phyloP scores from a whole-genome alignment of 345 rosid genomes.

The Combretum micranthum region DNA sequence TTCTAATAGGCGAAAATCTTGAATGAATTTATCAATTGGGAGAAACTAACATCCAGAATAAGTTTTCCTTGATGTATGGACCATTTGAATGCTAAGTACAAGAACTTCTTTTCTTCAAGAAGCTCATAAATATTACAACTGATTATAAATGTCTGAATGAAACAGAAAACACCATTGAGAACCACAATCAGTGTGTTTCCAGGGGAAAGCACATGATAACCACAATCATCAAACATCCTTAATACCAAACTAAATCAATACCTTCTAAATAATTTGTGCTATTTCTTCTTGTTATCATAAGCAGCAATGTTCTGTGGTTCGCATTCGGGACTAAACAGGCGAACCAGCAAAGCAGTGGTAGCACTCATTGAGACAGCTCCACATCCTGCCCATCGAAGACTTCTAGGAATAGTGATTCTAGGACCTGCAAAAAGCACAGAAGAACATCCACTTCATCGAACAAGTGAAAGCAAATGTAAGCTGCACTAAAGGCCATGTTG shows the following conservation, averaged over 20 bases:
- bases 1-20: no score
- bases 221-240: not conserved
- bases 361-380: constrained; percentile 73
- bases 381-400: constrained; percentile 84
- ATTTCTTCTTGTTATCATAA: constrained; percentile 36
- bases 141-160: no score
- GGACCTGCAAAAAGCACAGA: constrained; percentile 36
- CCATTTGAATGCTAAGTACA: no score
- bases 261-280: not conserved
- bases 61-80: no score
- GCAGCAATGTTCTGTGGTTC: constrained; percentile 94
- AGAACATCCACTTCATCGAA: not conserved
- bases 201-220: not conserved
- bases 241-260: not conserved
- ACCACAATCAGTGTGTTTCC: no score
- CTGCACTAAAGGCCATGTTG: no score
- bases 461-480: not conserved
- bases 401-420: constrained; percentile 53
- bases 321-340: constrained; percentile 84
- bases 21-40: no score
- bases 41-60: no score
- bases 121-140: no score
- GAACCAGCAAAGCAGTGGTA: constrained; percentile 61
- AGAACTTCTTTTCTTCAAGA: no score
- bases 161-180: no score